Evolutionary conservation across 2,329 filamentous ascomycete genomes (phyloP), one percentile per base, ranked within the genome.

Genomic region (Lithohypha guttulata): DNA sequence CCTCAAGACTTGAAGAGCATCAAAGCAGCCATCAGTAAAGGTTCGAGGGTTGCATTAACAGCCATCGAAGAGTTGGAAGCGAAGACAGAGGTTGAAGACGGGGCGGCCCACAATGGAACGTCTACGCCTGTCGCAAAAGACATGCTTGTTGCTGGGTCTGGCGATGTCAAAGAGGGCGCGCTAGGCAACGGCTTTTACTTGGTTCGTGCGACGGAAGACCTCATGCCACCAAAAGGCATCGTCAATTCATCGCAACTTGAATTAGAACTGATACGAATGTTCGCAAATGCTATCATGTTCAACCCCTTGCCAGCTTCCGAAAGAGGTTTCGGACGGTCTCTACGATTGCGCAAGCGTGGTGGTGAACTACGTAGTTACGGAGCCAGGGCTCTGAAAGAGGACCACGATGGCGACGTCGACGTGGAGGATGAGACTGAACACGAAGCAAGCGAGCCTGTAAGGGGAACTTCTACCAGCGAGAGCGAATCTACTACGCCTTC

Each of bases 271-370:
- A 84, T 93, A 52, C 83, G 93, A 52, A 95, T 96, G 84, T 94
- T 96, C 59, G 85, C 86, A 50, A 96, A 96, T 54, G 89, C 91
- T 13, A 82, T 95, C 60, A 96, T 98, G 91, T 98, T 94, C 67
- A 96, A 96, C 52, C 79, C 83, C 0, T 84, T 93, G 46, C 78
- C 81, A 0, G 41, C 27, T 3, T 46, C 44, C 11, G 69, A 82
- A 49, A 74, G 79, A 18, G 81, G 81, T 0, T 76, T 81, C 7
- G 80, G 80, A 0, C 66, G 70, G 2, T 64, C 69, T 0, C 82
- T 86, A 47, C 59, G 48, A 6, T 43, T 49, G 9, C 39, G 47
- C 11, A 48, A 43, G 34, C 28, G 39, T 21, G 49, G 40, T 33
- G 48, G 46, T 20, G 51, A 46, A 58, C 73, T 52, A 62, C 26